phyloP scores from a whole-genome alignment of 2,329 filamentous ascomycete species.

The Neopestalotiopsis sp. region DNA sequence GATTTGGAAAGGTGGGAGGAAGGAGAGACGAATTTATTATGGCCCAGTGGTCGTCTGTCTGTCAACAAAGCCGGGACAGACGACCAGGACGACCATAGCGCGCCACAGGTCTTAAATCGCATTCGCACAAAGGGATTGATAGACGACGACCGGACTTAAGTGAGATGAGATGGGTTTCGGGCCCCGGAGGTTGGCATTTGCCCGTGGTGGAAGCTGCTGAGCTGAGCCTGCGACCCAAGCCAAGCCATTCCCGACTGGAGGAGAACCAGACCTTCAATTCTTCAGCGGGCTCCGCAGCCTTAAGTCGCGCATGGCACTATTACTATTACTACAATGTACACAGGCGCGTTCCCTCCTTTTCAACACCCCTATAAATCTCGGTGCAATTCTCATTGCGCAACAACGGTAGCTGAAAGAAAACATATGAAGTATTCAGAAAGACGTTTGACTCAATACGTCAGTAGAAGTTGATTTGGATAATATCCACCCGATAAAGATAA shows the following conservation, averaged over 20 bases:
- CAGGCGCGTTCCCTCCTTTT: too few species aligned
- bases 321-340: too few species aligned
- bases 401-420: too few species aligned
- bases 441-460: too few species aligned
- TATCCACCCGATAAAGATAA: too few species aligned
- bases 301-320: neutral
- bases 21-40: conserved; percentile 2
- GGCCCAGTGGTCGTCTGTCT: conserved; percentile 3
- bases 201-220: conserved; percentile 2
- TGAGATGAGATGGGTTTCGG: conserved; percentile 1
- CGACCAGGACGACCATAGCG: conserved; percentile 3
- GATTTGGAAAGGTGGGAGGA: neutral
- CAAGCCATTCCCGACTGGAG: neutral
- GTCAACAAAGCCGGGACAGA: neutral
- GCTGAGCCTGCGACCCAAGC: neutral
- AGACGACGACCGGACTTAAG: conserved; percentile 1
- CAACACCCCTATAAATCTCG: too few species aligned
- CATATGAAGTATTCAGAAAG: too few species aligned
- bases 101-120: conserved; percentile 13
- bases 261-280: neutral
- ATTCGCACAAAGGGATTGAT: conserved; percentile 7
- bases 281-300: neutral
- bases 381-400: too few species aligned
- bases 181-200: conserved; percentile 7
- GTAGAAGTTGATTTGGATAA: too few species aligned